Percentiles rank a stretch among this genome's conserved stretches.
These are phyloP conservation scores for Aspergillus brunneoviolaceus DNA, from an alignment of 2,329 filamentous ascomycete species.

Conservation along the genomic window DNA sequence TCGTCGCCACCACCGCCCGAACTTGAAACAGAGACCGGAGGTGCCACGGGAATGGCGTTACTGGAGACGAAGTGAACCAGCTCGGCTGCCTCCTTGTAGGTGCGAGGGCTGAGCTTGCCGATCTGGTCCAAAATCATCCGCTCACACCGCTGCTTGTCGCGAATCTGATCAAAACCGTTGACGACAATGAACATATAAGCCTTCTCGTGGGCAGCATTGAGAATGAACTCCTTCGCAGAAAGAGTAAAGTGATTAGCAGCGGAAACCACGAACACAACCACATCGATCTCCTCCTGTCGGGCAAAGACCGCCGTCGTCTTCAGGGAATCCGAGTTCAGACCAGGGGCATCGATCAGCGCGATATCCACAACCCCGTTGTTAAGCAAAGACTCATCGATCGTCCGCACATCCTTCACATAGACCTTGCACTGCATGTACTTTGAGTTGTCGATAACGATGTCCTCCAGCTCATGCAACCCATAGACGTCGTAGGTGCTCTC, in stretches of 20 bases:
- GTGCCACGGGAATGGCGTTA: constrained; percentile 80
- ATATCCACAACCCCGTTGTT: constrained; percentile 99
- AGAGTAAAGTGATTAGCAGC: constrained; percentile 97
- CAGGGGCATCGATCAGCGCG: constrained; percentile 92
- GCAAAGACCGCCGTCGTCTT: constrained; percentile 98
- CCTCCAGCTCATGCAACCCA: constrained; percentile 72
- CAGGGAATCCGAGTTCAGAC: constrained; percentile 90
- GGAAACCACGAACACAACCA: constrained; percentile 97
- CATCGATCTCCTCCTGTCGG: constrained; percentile 95
- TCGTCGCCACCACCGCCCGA: constrained; percentile 55
- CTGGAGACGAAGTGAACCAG: constrained; percentile 98
- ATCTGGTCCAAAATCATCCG: constrained; percentile 93
- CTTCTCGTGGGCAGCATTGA: constrained; percentile 92
- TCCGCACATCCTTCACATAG: constrained; percentile 85
- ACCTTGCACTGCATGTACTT: constrained; percentile 95
- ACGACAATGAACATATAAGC: constrained; percentile 99
- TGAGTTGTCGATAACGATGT: constrained; percentile 84
- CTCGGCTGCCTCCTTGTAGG: constrained; percentile 87
- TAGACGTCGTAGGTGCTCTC: constrained; percentile 94
- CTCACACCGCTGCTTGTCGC: constrained; percentile 85
- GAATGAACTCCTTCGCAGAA: constrained; percentile 96
- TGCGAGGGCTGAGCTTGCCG: constrained; percentile 80
- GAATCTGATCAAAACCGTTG: constrained; percentile 92
- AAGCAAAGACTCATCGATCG: constrained; percentile 87
- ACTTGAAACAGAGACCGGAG: constrained; percentile 53